phyloP scores from a whole-genome alignment of 2,329 filamentous ascomycete species.

The Fonsecaea pedrosoi region DNA sequence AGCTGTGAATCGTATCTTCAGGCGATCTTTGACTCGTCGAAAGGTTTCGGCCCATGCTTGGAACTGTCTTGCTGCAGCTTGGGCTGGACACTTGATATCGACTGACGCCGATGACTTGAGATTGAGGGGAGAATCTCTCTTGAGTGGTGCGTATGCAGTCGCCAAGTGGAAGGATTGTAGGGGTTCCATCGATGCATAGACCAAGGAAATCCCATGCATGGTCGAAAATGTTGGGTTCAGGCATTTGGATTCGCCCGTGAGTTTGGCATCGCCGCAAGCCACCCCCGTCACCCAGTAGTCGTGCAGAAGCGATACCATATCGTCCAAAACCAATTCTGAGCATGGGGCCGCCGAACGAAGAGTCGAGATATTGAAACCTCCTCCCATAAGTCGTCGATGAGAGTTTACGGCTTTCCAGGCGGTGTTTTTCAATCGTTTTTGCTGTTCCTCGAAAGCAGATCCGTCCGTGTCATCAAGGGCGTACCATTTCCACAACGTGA shows the following conservation, averaged over 20 bases:
- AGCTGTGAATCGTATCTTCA: background rate
- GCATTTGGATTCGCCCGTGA: background rate
- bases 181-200: background rate
- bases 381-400: background rate
- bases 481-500: background rate
- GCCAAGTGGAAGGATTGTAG: slow-evolving; percentile 3
- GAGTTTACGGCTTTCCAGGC: background rate
- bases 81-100: background rate
- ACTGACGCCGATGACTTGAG: background rate
- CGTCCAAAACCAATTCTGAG: background rate
- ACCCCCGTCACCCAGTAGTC: background rate
- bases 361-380: background rate
- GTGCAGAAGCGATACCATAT: background rate
- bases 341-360: background rate
- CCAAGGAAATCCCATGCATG: background rate
- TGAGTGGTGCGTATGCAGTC: background rate
- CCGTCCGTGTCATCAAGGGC: background rate
- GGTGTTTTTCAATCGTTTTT: background rate
- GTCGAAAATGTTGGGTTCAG: background rate
- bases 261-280: background rate
- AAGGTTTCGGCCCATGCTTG: background rate
- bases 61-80: background rate
- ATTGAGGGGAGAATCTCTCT: background rate
- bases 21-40: background rate
- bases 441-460: background rate